Percentiles rank a stretch among this genome's conserved stretches.
Evolutionary conservation across 441 rosid species (phyloP).

Genomic region (Hura crepitans): DNA sequence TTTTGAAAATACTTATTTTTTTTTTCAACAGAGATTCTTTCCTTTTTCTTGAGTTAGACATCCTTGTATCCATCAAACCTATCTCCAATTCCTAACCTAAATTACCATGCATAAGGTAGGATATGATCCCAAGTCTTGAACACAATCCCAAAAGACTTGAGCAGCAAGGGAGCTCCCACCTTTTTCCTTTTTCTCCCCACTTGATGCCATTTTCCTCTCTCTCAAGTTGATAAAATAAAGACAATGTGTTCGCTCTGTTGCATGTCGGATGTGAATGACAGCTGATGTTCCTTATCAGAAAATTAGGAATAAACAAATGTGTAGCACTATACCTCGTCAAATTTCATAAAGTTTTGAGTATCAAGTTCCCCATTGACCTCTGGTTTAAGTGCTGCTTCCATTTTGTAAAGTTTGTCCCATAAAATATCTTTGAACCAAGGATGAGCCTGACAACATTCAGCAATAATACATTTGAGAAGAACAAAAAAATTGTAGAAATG

Average conservation of each 20-base stretch:
- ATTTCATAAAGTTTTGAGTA: conserved; percentile 94
- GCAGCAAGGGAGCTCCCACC: not conserved
- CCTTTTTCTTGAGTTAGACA: not conserved
- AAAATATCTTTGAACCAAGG: conserved; percentile 81
- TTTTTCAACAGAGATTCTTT: not conserved
- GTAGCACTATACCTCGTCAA: conserved; percentile 62
- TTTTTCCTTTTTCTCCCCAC: not conserved
- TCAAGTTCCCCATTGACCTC: conserved; percentile 88
- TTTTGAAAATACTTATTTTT: not conserved
- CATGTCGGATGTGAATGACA: not conserved
- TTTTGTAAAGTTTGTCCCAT: conserved; percentile 81
- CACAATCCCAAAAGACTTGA: conserved; percentile 8
- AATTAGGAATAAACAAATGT: not conserved
- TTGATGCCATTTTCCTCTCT: not conserved
- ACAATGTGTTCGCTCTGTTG: not conserved
- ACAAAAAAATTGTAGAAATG: not conserved
- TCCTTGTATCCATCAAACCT: conserved; percentile 4
- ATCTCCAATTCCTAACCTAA: not conserved
- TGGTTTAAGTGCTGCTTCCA: conserved; percentile 95
- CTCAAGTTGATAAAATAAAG: conserved; percentile 6
- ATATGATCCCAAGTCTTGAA: conserved; percentile 4
- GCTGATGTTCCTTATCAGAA: not conserved
- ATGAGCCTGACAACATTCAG: conserved; percentile 55
- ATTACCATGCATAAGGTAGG: not conserved
- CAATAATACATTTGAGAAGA: conserved; percentile 24